Evolutionary conservation across 169 alveolate genomes (phyloP), one percentile per base, ranked within the genome.

Genomic region (Toxoplasma gondii): DNA sequence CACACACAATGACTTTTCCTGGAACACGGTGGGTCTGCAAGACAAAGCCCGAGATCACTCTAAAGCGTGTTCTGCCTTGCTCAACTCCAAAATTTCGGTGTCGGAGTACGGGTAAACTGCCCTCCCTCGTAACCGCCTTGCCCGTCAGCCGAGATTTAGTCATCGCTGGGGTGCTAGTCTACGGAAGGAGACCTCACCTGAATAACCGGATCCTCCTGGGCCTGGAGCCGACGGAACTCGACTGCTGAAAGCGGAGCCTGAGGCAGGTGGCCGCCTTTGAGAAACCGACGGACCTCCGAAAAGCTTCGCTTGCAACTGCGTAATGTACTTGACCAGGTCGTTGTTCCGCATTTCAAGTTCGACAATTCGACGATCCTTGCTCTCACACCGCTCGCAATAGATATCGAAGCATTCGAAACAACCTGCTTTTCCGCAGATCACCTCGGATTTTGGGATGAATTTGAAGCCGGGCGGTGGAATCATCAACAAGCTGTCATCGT

Each of bases 321-420:
- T 95, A 86, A 96, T 95, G 94, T 96, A 96, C 88, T 96, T 96
- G 69, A 95, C 97, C 86, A 96, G 92, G 49, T 96, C 97, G 53
- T 95, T 96, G 91, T 96, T 96, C 19, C 97, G 91, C 96, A 96
- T 95, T 39, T 96, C 97, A n/a, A 96, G 93, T 82, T 96, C 97
- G 39, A 96, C 94, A 81, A 96, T 96, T 43, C 97, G 94, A 0
- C 97, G 91, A 84, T 96, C 97, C 93, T 96, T 96, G 45, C 96
- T 93, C 92, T 96, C 97, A 81, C 97, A 95, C 83, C 97, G 93
- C 88, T 95, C 97, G 88, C 96, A 95, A 64, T 93, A 96, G 86
- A 96, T 96, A 92, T 96, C 97, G 67, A 94, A 96, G 93, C 97
- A 96, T 83, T 96, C 97, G 39, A 96, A 96, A 91, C 97, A 96